Base-by-base conservation (phyloP, 2,329 filamentous ascomycete genomes). In the Microdochium paspali region DNA sequence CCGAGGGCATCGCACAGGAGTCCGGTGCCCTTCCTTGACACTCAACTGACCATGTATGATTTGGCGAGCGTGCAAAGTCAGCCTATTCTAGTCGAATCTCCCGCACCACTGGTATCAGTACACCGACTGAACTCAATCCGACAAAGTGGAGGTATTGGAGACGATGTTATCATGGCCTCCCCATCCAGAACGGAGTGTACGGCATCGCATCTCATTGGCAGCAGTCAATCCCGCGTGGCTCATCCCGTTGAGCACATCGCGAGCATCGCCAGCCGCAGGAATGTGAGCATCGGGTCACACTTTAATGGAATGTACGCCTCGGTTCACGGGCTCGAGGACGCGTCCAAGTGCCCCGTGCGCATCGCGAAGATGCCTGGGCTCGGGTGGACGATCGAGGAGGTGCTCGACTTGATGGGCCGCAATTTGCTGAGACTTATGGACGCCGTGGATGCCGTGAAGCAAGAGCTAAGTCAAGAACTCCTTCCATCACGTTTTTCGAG, bases 241-340 rank as follows among this genome's bases (percentile, higher is more conserved):
- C 55, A 59, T 35, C 65, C 68, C 48, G 63, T 69, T 32, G 49
- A 55, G 40, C 53, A 67, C 46, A 55, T 65, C 18, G 63, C 60
- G 10, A 44, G 47, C 6, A 9, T 51, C 10, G 45, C 45, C 20
- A 51, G 50, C 2, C 63, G 55, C 52, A 56, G 60, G 12, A 59
- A 64, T 48, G 63, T 69, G 25, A 65, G 66, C 10, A 51, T 66
- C 31, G 64, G 60, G 0, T 54, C 52, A 1, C 62, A 66, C 50
- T 66, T 61, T 50, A 59, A 64, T 48, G 63, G 62, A 2, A 61
- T 56, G 40, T 46, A 49, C 13, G 40, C 46, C n/a, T 50, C 49
- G 10, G 51, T 54, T 5, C 44, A 46, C 15, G 60, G 60, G 23
- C 46, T 63, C 7, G 56, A 61, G 44, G 58, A 54, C 32, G 47